phyloP scores from a whole-genome alignment of 108 stramenopile genomes.

The Fistulifera solaris region DNA sequence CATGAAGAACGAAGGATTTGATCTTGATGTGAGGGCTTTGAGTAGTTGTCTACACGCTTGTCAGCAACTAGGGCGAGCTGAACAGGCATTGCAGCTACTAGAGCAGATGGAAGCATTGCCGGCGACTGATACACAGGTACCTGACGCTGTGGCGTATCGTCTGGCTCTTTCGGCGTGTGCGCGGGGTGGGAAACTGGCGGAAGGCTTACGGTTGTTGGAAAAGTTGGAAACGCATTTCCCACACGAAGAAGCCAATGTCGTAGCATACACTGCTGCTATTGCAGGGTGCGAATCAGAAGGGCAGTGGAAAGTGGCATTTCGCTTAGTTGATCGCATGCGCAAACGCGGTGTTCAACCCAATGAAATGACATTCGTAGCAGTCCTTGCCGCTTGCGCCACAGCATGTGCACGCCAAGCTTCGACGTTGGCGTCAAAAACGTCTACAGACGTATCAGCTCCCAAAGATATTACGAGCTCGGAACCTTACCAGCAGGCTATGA shows the following conservation, averaged over 20 bases:
- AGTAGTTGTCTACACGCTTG: conserved; percentile 65
- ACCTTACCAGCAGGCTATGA: conserved; percentile 51
- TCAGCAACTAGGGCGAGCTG: conserved; percentile 44
- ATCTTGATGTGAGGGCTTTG: conserved; percentile 54
- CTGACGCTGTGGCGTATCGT: conserved; percentile 72
- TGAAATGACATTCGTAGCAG: conserved; percentile 60
- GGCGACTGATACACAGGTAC: conserved; percentile 52
- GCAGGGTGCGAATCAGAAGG: conserved; percentile 72
- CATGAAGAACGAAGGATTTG: conserved; percentile 33
- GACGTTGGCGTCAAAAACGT: background rate
- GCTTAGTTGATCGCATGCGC: conserved; percentile 50
- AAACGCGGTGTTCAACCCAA: conserved; percentile 60
- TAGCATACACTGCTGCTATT: conserved; percentile 73
- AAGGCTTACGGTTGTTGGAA: conserved; percentile 52
- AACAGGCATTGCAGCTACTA: conserved; percentile 7
- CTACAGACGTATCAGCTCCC: too few relatives aligned
- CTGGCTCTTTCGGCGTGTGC: conserved; percentile 76
- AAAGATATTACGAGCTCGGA: conserved; percentile 1
- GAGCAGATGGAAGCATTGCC: conserved; percentile 58
- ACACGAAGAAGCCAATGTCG: conserved; percentile 35
- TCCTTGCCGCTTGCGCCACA: conserved; percentile 65
- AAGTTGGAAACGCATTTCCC: conserved; percentile 14
- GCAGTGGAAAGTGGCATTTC: conserved; percentile 57
- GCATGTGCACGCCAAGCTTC: conserved; percentile 32
- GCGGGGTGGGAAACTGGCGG: conserved; percentile 52